Percentiles rank a stretch among this genome's conserved stretches.
phyloP scores from a whole-genome alignment of 805 yeast genomes.

The Novakomyces olei region DNA sequence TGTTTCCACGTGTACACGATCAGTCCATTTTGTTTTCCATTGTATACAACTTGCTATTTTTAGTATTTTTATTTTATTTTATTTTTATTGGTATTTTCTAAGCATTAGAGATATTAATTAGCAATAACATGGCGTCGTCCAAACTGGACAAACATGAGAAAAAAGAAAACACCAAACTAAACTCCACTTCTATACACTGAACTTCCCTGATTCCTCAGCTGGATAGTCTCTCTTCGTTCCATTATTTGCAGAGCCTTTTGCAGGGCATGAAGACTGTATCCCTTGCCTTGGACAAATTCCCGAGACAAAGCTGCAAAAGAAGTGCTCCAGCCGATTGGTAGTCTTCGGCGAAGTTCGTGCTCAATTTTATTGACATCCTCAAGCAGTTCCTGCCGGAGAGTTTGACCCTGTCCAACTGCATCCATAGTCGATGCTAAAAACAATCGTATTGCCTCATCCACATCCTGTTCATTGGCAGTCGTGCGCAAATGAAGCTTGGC shows the following conservation, averaged over 20 bases:
- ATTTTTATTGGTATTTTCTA: no score
- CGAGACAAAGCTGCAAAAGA: conserved; percentile 60
- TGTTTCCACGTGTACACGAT: no score
- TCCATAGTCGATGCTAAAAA: conserved; percentile 96
- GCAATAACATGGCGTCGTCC: no score
- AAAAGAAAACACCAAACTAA: no score
- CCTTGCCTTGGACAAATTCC: conserved; percentile 32
- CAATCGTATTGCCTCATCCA: conserved; percentile 81
- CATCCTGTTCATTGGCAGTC: conserved; percentile 70
- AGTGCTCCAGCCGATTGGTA: conserved; percentile 94
- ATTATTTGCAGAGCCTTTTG: conserved; percentile 63
- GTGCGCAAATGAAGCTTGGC: conserved; percentile 74
- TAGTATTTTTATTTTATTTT: no score
- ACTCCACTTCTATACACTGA: conserved; percentile 58
- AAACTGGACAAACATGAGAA: no score
- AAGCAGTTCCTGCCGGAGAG: conserved; percentile 21
- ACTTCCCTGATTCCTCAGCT: conserved; percentile 69
- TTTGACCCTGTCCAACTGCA: conserved; percentile 55
- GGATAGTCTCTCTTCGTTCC: conserved; percentile 72
- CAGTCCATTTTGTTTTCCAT: no score
- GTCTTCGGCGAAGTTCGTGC: conserved; percentile 62
- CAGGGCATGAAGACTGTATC: conserved; percentile 44
- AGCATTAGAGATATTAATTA: no score
- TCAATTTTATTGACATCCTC: conserved; percentile 63
- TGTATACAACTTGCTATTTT: no score